Conservation (phyloP, 176 grass and related monocot genomes). For the Miscanthus lutarioriparius region DNA sequence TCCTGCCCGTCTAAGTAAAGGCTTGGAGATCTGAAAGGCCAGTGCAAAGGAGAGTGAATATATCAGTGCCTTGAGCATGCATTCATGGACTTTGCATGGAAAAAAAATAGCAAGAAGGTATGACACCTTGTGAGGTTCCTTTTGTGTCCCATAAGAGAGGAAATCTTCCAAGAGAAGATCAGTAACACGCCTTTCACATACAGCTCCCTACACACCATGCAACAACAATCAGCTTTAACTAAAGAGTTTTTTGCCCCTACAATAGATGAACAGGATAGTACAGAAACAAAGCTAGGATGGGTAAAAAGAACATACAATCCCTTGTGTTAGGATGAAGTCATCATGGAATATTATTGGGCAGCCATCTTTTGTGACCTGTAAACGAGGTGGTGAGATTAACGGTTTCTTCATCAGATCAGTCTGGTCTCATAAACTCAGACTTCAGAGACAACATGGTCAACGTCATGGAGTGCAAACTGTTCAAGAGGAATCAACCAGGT, state of each 20-base stretch:
- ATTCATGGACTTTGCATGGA: neutral
- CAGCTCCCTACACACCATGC: constrained; percentile 44
- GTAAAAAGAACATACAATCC: constrained; percentile 52
- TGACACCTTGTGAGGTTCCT: constrained; percentile 49
- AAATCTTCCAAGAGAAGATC: constrained; percentile 80
- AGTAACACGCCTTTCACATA: constrained; percentile 61
- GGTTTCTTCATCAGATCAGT: constrained; percentile 5
- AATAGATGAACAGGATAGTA: neutral
- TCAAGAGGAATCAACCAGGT: constrained; percentile 10
- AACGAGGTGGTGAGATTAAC: constrained; percentile 5
- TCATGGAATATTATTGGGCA: constrained; percentile 90
- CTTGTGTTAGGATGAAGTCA: constrained; percentile 61
- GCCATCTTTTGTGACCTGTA: constrained; percentile 88
- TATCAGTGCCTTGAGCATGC: neutral
- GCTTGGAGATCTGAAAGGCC: constrained; percentile 58
- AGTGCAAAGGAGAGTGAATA: neutral
- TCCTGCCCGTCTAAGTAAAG: constrained; percentile 60
- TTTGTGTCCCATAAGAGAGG: constrained; percentile 78
- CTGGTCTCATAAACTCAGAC: constrained; percentile 1
- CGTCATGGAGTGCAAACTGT: neutral
- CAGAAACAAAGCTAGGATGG: constrained; percentile 11
- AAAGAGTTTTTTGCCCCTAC: neutral
- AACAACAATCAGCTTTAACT: constrained; percentile 16
- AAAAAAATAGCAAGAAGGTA: constrained; percentile 2
- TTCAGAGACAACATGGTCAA: neutral